These are phyloP conservation scores for Backusella morwellensis DNA, from an alignment of 192 early-diverging fungal species.

Conservation along the genomic window DNA sequence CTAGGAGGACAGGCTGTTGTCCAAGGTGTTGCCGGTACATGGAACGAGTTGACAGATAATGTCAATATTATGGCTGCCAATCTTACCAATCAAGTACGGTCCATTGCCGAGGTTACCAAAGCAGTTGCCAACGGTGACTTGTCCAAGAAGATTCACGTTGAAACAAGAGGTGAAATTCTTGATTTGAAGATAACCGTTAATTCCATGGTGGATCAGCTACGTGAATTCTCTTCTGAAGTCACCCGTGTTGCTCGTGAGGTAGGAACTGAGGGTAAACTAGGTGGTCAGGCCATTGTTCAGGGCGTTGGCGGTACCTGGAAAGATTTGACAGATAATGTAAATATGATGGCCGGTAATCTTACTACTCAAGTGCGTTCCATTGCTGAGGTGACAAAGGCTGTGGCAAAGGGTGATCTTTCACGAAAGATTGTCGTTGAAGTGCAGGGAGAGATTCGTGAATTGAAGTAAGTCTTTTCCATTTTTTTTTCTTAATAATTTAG, in stretches of 20 bases:
- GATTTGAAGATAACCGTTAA: neutral
- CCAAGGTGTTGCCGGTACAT: neutral
- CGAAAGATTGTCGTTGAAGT: neutral
- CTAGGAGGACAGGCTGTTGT: neutral
- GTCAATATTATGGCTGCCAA: neutral
- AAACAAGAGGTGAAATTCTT: neutral
- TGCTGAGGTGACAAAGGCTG: constrained; percentile 8
- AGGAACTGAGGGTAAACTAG: constrained; percentile 66
- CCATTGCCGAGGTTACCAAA: neutral
- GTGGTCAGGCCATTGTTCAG: constrained; percentile 53
- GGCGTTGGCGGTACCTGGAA: constrained; percentile 8
- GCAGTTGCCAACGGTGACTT: neutral
- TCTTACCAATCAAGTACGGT: neutral
- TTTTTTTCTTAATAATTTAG: too few relatives aligned
- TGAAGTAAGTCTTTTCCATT: neutral
- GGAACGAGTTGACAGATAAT: neutral
- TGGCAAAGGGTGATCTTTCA: neutral
- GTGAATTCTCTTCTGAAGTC: constrained; percentile 45
- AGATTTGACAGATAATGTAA: neutral
- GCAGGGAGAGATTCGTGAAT: neutral
- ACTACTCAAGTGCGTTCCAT: constrained; percentile 12
- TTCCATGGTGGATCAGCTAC: neutral
- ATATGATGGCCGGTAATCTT: constrained; percentile 7
- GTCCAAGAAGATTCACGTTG: neutral
- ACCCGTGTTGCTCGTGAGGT: constrained; percentile 70